Conservation (phyloP, 352 stramenopile species). For the Globisporangium polare region DNA sequence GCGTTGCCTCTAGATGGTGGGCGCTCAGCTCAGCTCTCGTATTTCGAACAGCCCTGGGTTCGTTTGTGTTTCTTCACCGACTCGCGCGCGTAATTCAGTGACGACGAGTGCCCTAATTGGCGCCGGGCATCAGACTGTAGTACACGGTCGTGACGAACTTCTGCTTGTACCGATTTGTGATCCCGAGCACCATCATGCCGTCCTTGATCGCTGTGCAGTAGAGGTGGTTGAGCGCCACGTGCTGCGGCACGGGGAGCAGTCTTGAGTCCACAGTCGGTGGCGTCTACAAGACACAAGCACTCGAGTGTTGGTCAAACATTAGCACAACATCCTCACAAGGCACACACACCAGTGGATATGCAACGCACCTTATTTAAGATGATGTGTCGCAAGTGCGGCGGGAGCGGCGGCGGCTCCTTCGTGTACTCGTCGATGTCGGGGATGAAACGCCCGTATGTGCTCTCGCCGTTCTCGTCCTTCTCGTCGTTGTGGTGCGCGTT, state of each 20-base stretch:
- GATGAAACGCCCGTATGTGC: constrained; percentile 94
- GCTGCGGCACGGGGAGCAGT: constrained; percentile 95
- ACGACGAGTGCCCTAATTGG: constrained; percentile 36
- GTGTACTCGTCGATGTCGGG: constrained; percentile 99
- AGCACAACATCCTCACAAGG: constrained; percentile 10
- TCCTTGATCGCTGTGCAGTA: constrained; percentile 99
- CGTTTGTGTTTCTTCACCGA: background rate
- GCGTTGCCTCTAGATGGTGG: background rate
- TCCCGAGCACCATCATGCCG: constrained; percentile 99
- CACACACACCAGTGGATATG: background rate
- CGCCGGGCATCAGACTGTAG: constrained; percentile 92
- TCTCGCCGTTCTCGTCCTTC: constrained; percentile 71
- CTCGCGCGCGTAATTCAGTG: background rate
- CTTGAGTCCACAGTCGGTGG: constrained; percentile 93
- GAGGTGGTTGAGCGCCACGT: constrained; percentile 99
- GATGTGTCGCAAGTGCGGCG: constrained; percentile 98
- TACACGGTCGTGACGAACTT: constrained; percentile 99
- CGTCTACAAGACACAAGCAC: too few relatives aligned
- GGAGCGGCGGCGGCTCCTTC: constrained; percentile 98
- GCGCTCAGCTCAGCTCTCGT: background rate
- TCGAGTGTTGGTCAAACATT: too few relatives aligned
- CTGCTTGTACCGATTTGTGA: constrained; percentile 96
- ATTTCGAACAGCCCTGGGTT: background rate
- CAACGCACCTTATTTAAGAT: constrained; percentile 97
- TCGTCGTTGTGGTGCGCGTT: constrained; percentile 45